These are phyloP conservation scores for Leccinum proliferum DNA, from an alignment of 1,284 basidiomycete genomes.

Conservation along the genomic window DNA sequence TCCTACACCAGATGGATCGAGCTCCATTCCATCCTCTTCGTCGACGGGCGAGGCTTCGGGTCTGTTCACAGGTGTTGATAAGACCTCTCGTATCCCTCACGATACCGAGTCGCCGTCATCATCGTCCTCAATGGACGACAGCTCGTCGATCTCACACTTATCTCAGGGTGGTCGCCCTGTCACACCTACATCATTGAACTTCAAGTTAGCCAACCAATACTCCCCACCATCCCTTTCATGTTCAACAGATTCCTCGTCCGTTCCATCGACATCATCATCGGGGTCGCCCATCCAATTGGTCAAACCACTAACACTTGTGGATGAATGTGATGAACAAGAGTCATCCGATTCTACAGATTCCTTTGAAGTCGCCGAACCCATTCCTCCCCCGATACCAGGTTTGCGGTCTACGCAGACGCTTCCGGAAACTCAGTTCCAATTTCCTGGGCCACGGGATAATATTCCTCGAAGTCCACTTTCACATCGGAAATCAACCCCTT, in stretches of 20 bases:
- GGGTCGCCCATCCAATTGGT: slow-evolving; percentile 31
- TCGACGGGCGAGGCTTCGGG: slow-evolving; percentile 9
- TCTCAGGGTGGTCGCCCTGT: slow-evolving; percentile 28
- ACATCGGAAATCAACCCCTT: slow-evolving; percentile 34
- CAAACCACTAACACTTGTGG: slow-evolving; percentile 24
- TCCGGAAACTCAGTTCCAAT: slow-evolving; percentile 32
- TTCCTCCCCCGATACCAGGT: slow-evolving; percentile 26
- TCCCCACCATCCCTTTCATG: slow-evolving; percentile 38
- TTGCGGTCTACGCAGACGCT: slow-evolving; percentile 10
- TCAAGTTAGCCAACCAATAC: slow-evolving; percentile 29
- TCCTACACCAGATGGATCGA: slow-evolving; percentile 13
- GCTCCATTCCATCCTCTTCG: slow-evolving; percentile 3
- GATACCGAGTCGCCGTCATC: slow-evolving; percentile 25
- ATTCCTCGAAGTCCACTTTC: slow-evolving; percentile 29
- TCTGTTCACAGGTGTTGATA: neutral
- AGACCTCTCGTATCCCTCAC: neutral
- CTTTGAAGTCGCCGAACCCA: slow-evolving; percentile 24
- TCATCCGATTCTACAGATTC: slow-evolving; percentile 20
- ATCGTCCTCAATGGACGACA: slow-evolving; percentile 25
- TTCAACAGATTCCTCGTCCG: slow-evolving; percentile 41
- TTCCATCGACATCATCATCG: slow-evolving; percentile 35
- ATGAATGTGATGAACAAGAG: slow-evolving; percentile 19
- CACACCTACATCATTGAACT: slow-evolving; percentile 36
- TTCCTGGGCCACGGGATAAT: slow-evolving; percentile 34
- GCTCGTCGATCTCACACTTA: slow-evolving; percentile 26